These are phyloP conservation scores for Gossypium turneri DNA, from an alignment of 345 rosid genomes.

Conservation along the genomic window DNA sequence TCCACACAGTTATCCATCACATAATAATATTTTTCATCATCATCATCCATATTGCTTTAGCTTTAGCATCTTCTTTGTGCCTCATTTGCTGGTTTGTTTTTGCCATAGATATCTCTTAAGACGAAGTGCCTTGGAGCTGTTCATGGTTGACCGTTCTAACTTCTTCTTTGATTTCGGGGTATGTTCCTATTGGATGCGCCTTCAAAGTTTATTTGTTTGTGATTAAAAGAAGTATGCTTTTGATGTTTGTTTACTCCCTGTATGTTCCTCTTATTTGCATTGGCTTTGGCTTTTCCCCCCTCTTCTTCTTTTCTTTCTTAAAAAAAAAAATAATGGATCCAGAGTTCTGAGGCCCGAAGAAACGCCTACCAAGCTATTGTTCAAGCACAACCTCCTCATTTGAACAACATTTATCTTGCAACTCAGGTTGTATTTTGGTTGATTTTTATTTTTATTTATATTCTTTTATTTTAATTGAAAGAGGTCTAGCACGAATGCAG, in stretches of 20 bases:
- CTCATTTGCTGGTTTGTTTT: constrained; percentile 19
- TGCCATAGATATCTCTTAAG: constrained; percentile 72
- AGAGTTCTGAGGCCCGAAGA: constrained; percentile 83
- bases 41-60: background rate
- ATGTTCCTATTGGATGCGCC: constrained; percentile 28
- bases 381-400: constrained; percentile 77
- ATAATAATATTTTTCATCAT: background rate
- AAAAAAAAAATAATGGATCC: background rate
- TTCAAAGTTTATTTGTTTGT: background rate
- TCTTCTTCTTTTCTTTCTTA: background rate
- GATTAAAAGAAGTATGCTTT: constrained; percentile 9
- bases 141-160: constrained; percentile 92
- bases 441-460: background rate
- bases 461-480: background rate
- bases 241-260: constrained; percentile 3
- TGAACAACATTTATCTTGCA: constrained; percentile 84
- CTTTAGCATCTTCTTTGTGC: constrained; percentile 18
- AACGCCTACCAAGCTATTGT: constrained; percentile 91
- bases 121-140: constrained; percentile 94
- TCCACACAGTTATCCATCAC: background rate
- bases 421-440: constrained; percentile 66
- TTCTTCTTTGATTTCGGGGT: constrained; percentile 98
- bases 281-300: background rate
- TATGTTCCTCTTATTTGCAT: constrained; percentile 2
- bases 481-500: background rate